Conservation (phyloP, 1,139 yeast species). For the Saccharomyces pastorianus region DNA sequence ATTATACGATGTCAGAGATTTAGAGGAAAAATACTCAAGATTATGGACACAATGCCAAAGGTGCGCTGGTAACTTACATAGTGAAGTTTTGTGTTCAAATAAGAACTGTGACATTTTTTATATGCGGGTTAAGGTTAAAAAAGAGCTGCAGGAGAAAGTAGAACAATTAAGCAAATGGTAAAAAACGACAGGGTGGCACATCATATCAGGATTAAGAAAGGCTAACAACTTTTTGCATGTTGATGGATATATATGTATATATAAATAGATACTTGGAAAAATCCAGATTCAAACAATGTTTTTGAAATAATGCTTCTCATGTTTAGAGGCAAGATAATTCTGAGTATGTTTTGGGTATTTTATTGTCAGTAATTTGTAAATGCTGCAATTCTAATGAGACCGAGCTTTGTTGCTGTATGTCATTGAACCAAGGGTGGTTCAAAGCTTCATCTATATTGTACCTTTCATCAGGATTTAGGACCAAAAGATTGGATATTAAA, state of each 20-base stretch:
- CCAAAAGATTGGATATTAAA: slow-evolving; percentile 51
- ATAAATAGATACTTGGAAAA: neutral
- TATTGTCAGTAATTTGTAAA: slow-evolving; percentile 18
- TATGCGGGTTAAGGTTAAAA: slow-evolving; percentile 93
- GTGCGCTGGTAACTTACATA: slow-evolving; percentile 93
- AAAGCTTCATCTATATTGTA: slow-evolving; percentile 44
- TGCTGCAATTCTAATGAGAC: slow-evolving; percentile 18
- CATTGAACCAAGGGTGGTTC: slow-evolving; percentile 51
- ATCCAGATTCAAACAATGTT: neutral
- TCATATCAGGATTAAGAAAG: neutral
- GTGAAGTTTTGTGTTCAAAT: slow-evolving; percentile 89
- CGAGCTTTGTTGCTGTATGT: slow-evolving; percentile 5
- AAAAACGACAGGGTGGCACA: neutral
- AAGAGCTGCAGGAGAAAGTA: slow-evolving; percentile 66
- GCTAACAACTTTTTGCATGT: neutral
- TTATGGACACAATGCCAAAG: slow-evolving; percentile 98
- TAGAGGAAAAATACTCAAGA: slow-evolving; percentile 77
- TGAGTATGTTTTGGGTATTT: slow-evolving; percentile 29
- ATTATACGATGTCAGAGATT: slow-evolving; percentile 65
- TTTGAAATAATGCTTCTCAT: neutral
- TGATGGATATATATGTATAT: neutral
- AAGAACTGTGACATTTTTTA: slow-evolving; percentile 96
- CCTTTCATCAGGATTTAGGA: slow-evolving; percentile 50
- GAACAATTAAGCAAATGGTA: slow-evolving; percentile 60
- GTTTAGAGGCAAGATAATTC: slow-evolving; percentile 22